Percentiles rank a stretch among this genome's conserved stretches.
Conservation (phyloP, 2,329 filamentous ascomycete species). For the Pseudofabraea citricarpa region DNA sequence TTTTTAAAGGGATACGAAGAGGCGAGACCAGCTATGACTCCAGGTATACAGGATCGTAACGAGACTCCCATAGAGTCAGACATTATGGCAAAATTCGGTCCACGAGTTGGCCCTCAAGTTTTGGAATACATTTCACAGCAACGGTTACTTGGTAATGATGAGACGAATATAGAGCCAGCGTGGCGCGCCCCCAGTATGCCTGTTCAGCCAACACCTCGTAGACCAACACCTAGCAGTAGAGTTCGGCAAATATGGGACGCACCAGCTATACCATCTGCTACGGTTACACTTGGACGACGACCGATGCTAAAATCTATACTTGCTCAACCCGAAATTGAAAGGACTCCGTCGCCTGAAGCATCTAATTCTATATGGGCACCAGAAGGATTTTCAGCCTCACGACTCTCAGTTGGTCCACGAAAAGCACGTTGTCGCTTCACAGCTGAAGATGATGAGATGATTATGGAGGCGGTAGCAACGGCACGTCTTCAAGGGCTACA, state of each 20-base stretch:
- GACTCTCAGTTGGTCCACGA: slow-evolving; percentile 1
- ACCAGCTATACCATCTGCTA: no score
- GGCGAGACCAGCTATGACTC: neutral
- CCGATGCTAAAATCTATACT: slow-evolving; percentile 12
- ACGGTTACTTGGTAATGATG: slow-evolving; percentile 12
- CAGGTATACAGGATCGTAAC: slow-evolving; percentile 1
- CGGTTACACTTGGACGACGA: slow-evolving; percentile 7
- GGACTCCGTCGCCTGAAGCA: slow-evolving; percentile 20
- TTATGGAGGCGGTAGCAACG: slow-evolving; percentile 19
- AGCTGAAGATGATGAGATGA: slow-evolving; percentile 18
- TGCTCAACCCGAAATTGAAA: slow-evolving; percentile 14
- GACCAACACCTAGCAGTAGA: no score
- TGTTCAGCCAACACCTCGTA: no score
- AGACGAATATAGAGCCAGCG: neutral
- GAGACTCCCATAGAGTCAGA: slow-evolving; percentile 21
- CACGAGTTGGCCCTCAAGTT: slow-evolving; percentile 23
- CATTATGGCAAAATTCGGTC: slow-evolving; percentile 24
- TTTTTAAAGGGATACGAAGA: neutral
- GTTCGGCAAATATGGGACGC: no score
- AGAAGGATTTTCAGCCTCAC: slow-evolving; percentile 1
- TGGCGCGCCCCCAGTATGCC: slow-evolving; percentile 15
- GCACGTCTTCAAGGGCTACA: slow-evolving; percentile 10
- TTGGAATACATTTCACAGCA: slow-evolving; percentile 20
- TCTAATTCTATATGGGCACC: slow-evolving; percentile 25
- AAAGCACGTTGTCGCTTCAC: slow-evolving; percentile 12